Evolutionary conservation across 2,329 filamentous ascomycete species (phyloP), one percentile per base, ranked within the genome.

Genomic region (Macrophomina pseudophaseolina): DNA sequence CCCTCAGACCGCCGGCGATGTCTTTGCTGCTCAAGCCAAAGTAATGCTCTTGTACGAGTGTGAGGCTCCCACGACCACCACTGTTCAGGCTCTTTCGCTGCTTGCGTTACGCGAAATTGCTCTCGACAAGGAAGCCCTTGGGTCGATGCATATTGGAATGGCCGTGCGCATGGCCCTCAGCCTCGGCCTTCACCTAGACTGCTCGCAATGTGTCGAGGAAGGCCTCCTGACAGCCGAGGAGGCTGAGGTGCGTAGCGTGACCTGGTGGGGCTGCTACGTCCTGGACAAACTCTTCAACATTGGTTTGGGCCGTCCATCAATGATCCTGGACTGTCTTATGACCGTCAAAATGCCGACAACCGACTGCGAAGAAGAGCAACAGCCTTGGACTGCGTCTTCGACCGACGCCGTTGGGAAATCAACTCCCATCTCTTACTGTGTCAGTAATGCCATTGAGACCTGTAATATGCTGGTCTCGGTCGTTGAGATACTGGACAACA

Each of bases 221-320:
- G 40, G 56, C 12, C 5, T 35, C 3, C 16, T 60, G 56, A 60
- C 40, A 0, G 40, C 56, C 5, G 56, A 60, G 6, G 32, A 60
- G 28, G 56, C 40, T 23, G 56, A 48, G 28, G 56, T 60, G 5
- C 56, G 56, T 18, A 16, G n/a, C n/a, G 44, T 60, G 44, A 48
- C 56, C 3, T 60, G 56, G 56, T 60, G 56, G 56, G 56, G 56
- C 7, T 60, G 56, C 18, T 60, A 60, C 14, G n/a, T 60, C 16
- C 40, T 49, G 16, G 56, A 60, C 40, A 60, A 60, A 40, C 30
- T 60, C 23, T 48, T 16, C 8, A 46, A 33, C 56, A 33, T 60
- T 12, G 56, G 56, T 7, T 18, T 60, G 40, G 56, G 56, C 40
- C 14, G 56, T 11, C 56, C 56, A 3, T 60, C 56, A 7, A 60